Evolutionary conservation across 2,329 filamentous ascomycete species (phyloP).

Genomic region (Cladobotryum mycophilum): DNA sequence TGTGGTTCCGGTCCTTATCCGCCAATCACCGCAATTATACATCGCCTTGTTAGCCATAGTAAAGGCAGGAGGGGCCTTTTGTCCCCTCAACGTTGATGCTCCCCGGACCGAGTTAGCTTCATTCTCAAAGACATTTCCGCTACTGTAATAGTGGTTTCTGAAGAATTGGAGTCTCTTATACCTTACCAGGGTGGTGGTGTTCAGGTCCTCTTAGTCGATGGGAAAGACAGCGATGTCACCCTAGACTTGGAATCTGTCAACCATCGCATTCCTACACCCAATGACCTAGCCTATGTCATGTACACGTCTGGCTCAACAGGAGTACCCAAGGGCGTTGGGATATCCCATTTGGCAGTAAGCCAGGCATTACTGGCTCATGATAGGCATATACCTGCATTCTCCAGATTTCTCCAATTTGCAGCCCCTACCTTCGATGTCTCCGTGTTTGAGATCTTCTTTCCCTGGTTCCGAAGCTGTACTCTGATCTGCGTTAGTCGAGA

Average conservation of each 20-base stretch:
- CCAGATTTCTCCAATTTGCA: constrained; percentile 83
- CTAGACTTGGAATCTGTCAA: constrained; percentile 3
- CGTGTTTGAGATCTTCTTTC: constrained; percentile 92
- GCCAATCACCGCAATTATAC: constrained; percentile 73
- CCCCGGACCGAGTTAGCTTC: constrained; percentile 73
- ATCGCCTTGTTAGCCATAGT: constrained; percentile 70
- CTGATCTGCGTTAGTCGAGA: constrained; percentile 64
- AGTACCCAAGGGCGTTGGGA: constrained; percentile 76
- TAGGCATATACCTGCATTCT: constrained; percentile 66
- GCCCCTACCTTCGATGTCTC: constrained; percentile 92
- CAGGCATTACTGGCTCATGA: constrained; percentile 81
- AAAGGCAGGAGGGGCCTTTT: constrained; percentile 79
- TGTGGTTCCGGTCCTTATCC: constrained; percentile 69
- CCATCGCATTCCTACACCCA: constrained; percentile 19
- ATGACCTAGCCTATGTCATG: constrained; percentile 75
- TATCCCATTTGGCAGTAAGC: constrained; percentile 73
- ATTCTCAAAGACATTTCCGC: constrained; percentile 74
- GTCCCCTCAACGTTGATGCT: constrained; percentile 72
- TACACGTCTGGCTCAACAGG: constrained; percentile 91
- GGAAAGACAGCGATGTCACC: constrained; percentile 5
- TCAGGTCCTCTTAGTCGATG: constrained; percentile 31
- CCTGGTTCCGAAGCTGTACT: constrained; percentile 66
- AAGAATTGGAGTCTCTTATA: constrained; percentile 37
- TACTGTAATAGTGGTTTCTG: constrained; percentile 58
- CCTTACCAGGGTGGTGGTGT: constrained; percentile 25